Base-by-base conservation (phyloP, 805 yeast genomes). In the Ogataea thermomethanolica region DNA sequence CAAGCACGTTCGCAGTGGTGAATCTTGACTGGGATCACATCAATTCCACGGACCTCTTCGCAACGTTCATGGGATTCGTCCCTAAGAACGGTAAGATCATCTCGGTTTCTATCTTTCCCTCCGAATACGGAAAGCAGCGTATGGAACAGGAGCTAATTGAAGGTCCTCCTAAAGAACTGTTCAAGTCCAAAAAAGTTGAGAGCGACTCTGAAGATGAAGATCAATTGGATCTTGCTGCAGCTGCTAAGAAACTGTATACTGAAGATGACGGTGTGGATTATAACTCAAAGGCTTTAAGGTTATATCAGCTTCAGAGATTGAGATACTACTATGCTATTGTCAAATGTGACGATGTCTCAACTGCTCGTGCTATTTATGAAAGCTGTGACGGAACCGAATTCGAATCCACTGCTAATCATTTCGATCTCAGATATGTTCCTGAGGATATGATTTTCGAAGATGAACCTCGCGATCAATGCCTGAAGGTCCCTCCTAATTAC, bases 1-100 rank as follows among this genome's bases (percentile, higher is more conserved):
- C 95, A 1, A 68, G 67, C 25, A 69, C 85, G 5, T 70, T 93
- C 55, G 99, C 99, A 0, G 96, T 83, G 1, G 98, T 93, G 23
- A 93, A 93, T 56, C 70, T 93, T 75, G 99, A 93, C 59, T 93
- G 99, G 99, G 99, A 93, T 54, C 85, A 93, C 56, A 73, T 93
- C n/a, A 75, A 78, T 33, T 84, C 98, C 0, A 77, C 78, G 4
- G 98, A 93, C 59, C 67, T 91, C 48, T 77, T 86, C 83, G 95
- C 95, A 4, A 83, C 98, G 0, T 88, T 91, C 54, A 67, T 80
- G 7, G 79, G 95, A 40, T 93, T 91, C 65, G 81, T 85, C 15
- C 96, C 96, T 13, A 64, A 77, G 15, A 80, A 75, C 25, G 95
- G 95, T 1, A 66, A 69, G 32, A 82, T 91, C 39, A 59, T 66